These are phyloP conservation scores for Chlamydomonas reinhardtii DNA, from an alignment of 163 green algal genomes.

Conservation along the genomic window DNA sequence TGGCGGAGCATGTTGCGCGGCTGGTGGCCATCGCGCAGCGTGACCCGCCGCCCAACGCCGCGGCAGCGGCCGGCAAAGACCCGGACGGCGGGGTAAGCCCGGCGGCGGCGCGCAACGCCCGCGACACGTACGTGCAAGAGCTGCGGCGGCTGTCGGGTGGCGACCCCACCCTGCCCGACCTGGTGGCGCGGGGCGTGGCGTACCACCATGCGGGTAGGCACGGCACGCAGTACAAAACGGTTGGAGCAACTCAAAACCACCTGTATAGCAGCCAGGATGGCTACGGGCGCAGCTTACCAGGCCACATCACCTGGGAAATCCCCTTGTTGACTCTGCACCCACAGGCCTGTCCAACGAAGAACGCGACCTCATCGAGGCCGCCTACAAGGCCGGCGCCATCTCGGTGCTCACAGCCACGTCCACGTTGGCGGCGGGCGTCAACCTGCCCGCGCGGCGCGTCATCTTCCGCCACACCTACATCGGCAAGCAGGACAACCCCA, in stretches of 20 bases:
- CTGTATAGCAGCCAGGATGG: no score
- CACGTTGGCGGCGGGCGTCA: conserved; percentile 96
- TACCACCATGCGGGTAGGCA: conserved; percentile 87
- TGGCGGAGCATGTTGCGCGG: conserved; percentile 40
- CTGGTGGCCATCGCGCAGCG: conserved; percentile 10
- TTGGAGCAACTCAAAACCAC: no score
- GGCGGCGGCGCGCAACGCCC: conserved; percentile 5
- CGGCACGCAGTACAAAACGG: background rate
- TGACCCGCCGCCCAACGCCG: background rate
- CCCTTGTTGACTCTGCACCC: no score
- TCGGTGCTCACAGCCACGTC: conserved; percentile 92
- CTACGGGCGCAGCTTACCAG: no score
- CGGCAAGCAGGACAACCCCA: conserved; percentile 60
- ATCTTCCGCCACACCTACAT: conserved; percentile 87
- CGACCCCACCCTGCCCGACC: conserved; percentile 55
- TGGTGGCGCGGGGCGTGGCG: conserved; percentile 82
- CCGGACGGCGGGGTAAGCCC: background rate
- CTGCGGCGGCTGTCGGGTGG: conserved; percentile 48
- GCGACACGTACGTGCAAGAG: conserved; percentile 60
- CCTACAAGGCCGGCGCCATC: conserved; percentile 81
- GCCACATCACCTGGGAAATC: no score
- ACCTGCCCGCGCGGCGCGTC: conserved; percentile 95
- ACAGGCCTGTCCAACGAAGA: conserved; percentile 84
- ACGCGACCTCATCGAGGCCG: conserved; percentile 84
- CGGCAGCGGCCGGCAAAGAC: background rate